These are phyloP conservation scores for Dictyostelium brefeldianum DNA, from an alignment of 78 protist genomes.

Conservation along the genomic window DNA sequence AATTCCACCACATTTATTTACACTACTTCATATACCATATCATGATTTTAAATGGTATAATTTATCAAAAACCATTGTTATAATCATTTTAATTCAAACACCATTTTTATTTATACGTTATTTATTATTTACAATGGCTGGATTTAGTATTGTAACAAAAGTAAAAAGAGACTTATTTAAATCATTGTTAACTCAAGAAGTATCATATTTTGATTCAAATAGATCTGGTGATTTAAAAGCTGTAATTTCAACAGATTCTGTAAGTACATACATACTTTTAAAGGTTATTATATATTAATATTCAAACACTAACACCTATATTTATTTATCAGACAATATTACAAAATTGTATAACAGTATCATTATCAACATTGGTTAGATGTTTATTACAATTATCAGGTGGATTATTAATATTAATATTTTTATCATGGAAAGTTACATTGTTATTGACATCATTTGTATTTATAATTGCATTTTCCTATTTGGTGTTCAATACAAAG, in stretches of 20 bases:
- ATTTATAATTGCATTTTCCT: neutral
- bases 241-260: constrained; percentile 48
- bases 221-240: constrained; percentile 62
- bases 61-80: constrained; percentile 19
- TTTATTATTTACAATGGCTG: constrained; percentile 62
- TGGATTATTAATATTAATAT: constrained; percentile 28
- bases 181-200: constrained; percentile 61
- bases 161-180: constrained; percentile 49
- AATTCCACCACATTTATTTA: neutral
- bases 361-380: constrained; percentile 62
- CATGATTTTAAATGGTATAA: constrained; percentile 51
- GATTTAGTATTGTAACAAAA: constrained; percentile 44
- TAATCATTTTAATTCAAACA: constrained; percentile 37
- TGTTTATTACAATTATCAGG: constrained; percentile 46
- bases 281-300: neutral
- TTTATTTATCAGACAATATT: constrained; percentile 44
- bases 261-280: too few species aligned
- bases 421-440: constrained; percentile 54
- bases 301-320: too few species aligned
- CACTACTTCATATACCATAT: neutral
- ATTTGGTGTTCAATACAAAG: neutral
- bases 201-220: constrained; percentile 49
- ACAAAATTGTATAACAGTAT: constrained; percentile 72
- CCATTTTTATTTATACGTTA: constrained; percentile 64
- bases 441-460: constrained; percentile 38